These are phyloP conservation scores for Tricholoma furcatifolium DNA, from an alignment of 768 basidiomycete genomes.

Conservation along the genomic window DNA sequence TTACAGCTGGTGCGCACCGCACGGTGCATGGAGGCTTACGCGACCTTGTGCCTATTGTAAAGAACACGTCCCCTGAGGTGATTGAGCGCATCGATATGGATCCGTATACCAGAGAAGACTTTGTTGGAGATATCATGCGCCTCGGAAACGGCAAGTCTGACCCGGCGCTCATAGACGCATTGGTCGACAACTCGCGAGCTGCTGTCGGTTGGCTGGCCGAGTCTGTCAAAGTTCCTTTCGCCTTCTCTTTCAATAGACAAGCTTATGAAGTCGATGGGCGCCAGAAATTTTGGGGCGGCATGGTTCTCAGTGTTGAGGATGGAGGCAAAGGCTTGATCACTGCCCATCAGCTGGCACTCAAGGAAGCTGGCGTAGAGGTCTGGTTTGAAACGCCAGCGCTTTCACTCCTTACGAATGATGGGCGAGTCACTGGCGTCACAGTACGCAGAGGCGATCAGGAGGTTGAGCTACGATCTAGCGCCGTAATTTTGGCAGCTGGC, in stretches of 20 bases:
- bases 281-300: constrained; percentile 70
- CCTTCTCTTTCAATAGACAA: constrained; percentile 61
- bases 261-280: constrained; percentile 63
- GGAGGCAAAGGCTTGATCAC: constrained; percentile 69
- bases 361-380: constrained; percentile 47
- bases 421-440: constrained; percentile 44
- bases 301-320: constrained; percentile 59
- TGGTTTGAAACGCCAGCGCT: constrained; percentile 57
- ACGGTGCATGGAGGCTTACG: constrained; percentile 60
- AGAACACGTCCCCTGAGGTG: constrained; percentile 42
- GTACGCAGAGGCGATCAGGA: constrained; percentile 37
- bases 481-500: constrained; percentile 63
- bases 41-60: constrained; percentile 57
- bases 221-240: constrained; percentile 50
- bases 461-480: constrained; percentile 34
- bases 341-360: constrained; percentile 50
- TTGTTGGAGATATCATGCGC: constrained; percentile 59
- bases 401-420: constrained; percentile 35
- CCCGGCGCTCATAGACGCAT: constrained; percentile 41
- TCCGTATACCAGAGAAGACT: constrained; percentile 55
- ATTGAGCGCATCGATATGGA: constrained; percentile 50
- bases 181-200: constrained; percentile 57
- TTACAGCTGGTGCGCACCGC: constrained; percentile 69
- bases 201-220: constrained; percentile 57
- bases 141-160: constrained; percentile 53